Percentiles rank a stretch among this genome's conserved stretches.
These are phyloP conservation scores for Dryadomyces sulphureus DNA, from an alignment of 2,329 filamentous ascomycete genomes.

Conservation along the genomic window DNA sequence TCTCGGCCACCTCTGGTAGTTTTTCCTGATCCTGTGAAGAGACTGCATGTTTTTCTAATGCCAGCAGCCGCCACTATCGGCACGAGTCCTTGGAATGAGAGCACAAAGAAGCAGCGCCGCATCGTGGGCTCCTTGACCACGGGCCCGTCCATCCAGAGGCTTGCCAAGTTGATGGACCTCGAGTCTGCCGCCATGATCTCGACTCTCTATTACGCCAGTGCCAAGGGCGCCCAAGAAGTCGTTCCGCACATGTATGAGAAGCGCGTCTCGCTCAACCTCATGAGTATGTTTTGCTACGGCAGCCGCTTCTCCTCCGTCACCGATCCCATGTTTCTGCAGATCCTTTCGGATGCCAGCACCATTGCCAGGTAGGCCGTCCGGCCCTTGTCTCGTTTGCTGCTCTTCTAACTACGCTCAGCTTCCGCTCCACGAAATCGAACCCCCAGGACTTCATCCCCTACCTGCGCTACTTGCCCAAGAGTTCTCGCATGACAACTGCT, in stretches of 20 bases:
- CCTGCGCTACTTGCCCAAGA: neutral
- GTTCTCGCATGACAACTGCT: neutral
- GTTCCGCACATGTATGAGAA: slow-evolving; percentile 3
- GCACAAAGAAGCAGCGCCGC: slow-evolving; percentile 3
- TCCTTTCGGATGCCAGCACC: slow-evolving; percentile 1
- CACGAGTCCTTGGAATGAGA: slow-evolving; percentile 2
- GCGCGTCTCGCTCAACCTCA: slow-evolving; percentile 4
- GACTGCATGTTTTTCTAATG: too few species aligned
- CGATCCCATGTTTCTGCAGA: slow-evolving; percentile 2
- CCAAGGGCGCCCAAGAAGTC: neutral
- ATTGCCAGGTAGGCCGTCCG: neutral
- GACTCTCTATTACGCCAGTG: neutral
- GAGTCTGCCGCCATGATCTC: slow-evolving; percentile 2
- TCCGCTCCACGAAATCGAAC: slow-evolving; percentile 3
- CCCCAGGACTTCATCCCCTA: slow-evolving; percentile 1
- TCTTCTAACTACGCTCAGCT: too few species aligned
- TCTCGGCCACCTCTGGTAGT: neutral
- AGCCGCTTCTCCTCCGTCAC: neutral
- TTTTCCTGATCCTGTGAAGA: neutral
- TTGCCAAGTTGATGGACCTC: neutral
- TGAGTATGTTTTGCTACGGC: slow-evolving; percentile 4
- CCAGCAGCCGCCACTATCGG: slow-evolving; percentile 2
- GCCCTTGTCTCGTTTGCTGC: neutral
- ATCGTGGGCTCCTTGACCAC: slow-evolving; percentile 3
- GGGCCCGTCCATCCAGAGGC: neutral